Base-by-base conservation (phyloP, 768 basidiomycete species). In the Amanita pseudoporphyria region DNA sequence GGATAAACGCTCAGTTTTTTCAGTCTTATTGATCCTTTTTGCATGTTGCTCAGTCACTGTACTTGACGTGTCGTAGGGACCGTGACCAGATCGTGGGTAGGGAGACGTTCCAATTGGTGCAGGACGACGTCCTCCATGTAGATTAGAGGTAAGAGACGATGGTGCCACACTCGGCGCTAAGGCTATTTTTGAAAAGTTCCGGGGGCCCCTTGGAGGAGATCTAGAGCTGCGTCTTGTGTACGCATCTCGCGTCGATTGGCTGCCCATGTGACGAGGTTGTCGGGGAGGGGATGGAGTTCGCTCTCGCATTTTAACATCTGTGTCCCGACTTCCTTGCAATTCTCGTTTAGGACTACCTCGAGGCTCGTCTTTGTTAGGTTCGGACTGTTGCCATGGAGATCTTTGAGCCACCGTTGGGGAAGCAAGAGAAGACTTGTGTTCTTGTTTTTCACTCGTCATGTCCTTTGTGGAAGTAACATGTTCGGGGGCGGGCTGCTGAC, bases 201-300 rank as follows among this genome's bases (percentile, higher is more conserved):
- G 68, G 37, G 71, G 72, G 1, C 67, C 71, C 49, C 68, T 63
- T 16, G 72, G 70, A 9, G 71, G 72, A 3, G 70, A 70, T 26
- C 65, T 67, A 31, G 62, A 56, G 33, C 43, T 18, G 31, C 61
- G 58, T 43, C 54, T 56, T 10, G 58, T 57, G 38, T 59, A 53
- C 51, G 52, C 37, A 6, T 49, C 53, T 7, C 55, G 56, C 7
- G 39, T 33, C 12, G 52, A 53, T 19, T 50, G 47, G 26, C 51
- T 51, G 32, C 38, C 54, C 40, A 56, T 54, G 37, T 53, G 40
- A 6, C 57, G 57, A 7, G 62, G 55, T 30, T 63, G 57, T 52
- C 55, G 56, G 43, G 60, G 57, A 33, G 60, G 59, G 40, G 60
- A 50, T 45, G 59, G 57, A n/a, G 60, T 59, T 40, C 55, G 48